Evolutionary conservation across 768 basidiomycete species (phyloP), one percentile per base, ranked within the genome.

Genomic region (Tylopilus plumbeoviolaceoides): DNA sequence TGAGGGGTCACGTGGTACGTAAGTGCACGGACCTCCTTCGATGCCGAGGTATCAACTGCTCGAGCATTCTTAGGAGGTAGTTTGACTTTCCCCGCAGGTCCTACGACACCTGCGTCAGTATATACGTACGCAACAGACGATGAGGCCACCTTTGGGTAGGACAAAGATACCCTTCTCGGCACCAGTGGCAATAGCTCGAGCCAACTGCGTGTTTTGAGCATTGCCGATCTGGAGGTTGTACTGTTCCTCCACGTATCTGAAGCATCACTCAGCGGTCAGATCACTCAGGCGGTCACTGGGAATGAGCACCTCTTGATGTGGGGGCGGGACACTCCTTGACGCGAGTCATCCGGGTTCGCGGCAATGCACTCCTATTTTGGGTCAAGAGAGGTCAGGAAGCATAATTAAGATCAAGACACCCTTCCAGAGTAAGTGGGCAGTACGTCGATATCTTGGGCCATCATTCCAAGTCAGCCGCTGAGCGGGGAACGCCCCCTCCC

Each of bases 241-340:
- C 61, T 78, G 83, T 52, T 80, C 77, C 72, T 92, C 91, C 50
- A 97, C 85, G 70, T 73, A 97, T 76, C 91, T 94, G 51, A 10
- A 9, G 47, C 27, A 42, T 49, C 47, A 57, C 53, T 64, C 38
- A 66, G 57, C 58, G 53, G 52, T 56, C 9, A 46, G 51, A 56
- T 53, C 51, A 45, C 27, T 33, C 47, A 46, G 20, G 23, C 44
- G 55, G 51, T 50, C 57, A 31, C 25, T 40, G 38, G 41, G 50
- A 44, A 61, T 54, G 76, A 80, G 61, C 58, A 95, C 89, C 91
- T 95, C 84, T 97, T 97, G 75, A 97, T 94, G 63, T 85, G 81
- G 50, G 85, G 89, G 44, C 95, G 85, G 60, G 91, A 95, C 56
- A 95, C 93, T 61, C 92, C 93, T 52, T 68, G 69, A 53, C 91